Evolutionary conservation across 176 grass and related monocot genomes (phyloP), one percentile per base, ranked within the genome.

Genomic region (Rhynchospora tenuis): DNA sequence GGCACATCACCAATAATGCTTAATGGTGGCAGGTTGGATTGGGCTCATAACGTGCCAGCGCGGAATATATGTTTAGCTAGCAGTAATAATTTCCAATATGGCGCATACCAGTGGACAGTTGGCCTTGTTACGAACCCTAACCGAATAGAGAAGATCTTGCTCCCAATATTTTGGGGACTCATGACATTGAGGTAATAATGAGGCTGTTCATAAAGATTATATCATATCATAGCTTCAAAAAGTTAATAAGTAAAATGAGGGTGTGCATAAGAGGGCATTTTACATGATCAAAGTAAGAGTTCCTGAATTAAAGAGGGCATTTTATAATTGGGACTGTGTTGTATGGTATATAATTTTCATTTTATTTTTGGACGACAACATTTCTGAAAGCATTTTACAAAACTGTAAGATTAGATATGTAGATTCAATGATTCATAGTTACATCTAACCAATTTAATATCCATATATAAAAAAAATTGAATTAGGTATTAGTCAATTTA

Each of bases 131-230:
- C 92, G 2, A 98, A 98, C 68, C 42, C 89, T 56, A 95, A 63
- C 75, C 75, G 95, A 3, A n/a, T 95, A 43, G 95, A 98, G 88
- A 89, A 89, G 75, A 89, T 98, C 24, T 78, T 98, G 81, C 91
- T 98, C 9, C 95, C 95, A 1, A 98, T 98, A 85, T 98, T 98
- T 84, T 98, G 95, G 95, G 92, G 92, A 57, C 89, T 98, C 1
- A 95, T 95, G 95, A 98, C 91, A 64, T 88, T 98, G 2, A 95
- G 88, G 91, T 88, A 75, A 86, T 48, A 9, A 74, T 74, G 45
- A 50, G 11, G 52, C 5, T 51, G 31, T n/a, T 68, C 5, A 33
- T 44, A 6, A 8, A 33, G 19, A 68, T 65, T 31, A 16, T 33
- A 64, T 65, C 13, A 65, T 15, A 31, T 14, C 33, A 15, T 33